A percentile compares a stretch with the other conserved stretches of the same genome.
Conservation (phyloP, 495 filamentous ascomycete genomes). For the Hypoxylon trugodes region DNA sequence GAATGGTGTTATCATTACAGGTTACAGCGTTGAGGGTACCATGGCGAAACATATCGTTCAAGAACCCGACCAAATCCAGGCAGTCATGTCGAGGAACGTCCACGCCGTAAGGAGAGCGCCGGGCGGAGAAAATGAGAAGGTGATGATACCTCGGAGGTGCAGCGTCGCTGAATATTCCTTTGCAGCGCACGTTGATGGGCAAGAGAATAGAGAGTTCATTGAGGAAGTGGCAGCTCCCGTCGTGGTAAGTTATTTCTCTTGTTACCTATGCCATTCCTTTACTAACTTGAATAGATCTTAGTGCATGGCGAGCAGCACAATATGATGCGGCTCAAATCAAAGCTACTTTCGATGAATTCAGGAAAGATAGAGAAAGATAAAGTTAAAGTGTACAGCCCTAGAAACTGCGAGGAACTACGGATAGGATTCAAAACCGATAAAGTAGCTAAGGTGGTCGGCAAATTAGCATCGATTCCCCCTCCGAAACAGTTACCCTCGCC, state of each 20-base stretch:
- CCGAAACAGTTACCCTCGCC: constrained; percentile 50
- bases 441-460: constrained; percentile 93
- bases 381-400: constrained; percentile 89
- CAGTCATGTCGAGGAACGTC: constrained; percentile 80
- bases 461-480: constrained; percentile 81
- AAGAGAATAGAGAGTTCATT: constrained; percentile 93
- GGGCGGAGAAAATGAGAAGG: constrained; percentile 72
- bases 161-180: constrained; percentile 93
- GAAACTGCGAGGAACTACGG: constrained; percentile 93
- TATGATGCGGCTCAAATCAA: constrained; percentile 96
- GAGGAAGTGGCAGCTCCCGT: constrained; percentile 90
- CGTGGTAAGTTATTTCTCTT: constrained; percentile 69
- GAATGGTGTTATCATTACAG: constrained; percentile 96
- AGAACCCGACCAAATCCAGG: constrained; percentile 91
- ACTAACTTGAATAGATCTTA: constrained; percentile 70
- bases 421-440: constrained; percentile 98
- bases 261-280: neutral
- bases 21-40: constrained; percentile 97
- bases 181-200: constrained; percentile 96
- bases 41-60: constrained; percentile 96
- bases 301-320: constrained; percentile 97
- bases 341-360: constrained; percentile 87
- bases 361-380: constrained; percentile 77
- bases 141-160: constrained; percentile 92
- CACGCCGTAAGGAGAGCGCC: constrained; percentile 63